phyloP scores from a whole-genome alignment of 768 basidiomycete genomes.

The Mycena epipterygia region DNA sequence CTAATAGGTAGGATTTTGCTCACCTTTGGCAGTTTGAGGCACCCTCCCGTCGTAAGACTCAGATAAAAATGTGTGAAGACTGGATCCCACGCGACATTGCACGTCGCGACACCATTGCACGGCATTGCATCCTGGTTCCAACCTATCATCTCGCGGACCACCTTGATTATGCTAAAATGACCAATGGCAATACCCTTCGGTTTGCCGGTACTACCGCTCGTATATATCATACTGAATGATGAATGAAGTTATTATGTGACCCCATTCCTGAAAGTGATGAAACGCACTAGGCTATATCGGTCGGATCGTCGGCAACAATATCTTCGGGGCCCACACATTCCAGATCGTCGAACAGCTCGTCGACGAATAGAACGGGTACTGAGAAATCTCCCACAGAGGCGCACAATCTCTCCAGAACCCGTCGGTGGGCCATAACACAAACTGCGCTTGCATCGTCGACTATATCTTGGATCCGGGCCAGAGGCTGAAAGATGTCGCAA shows the following conservation, averaged over 20 bases:
- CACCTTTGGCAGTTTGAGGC: slow-evolving; percentile 23
- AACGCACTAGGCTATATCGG: not conserved
- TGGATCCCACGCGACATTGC: slow-evolving; percentile 17
- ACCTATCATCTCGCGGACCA: not conserved
- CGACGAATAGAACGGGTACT: not conserved
- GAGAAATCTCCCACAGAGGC: not conserved
- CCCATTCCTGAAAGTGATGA: not conserved
- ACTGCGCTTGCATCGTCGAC: not conserved
- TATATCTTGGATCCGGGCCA: not conserved
- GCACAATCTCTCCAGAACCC: not conserved
- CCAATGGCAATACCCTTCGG: slow-evolving; percentile 40
- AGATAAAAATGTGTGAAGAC: not conserved
- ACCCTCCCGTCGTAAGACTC: slow-evolving; percentile 15
- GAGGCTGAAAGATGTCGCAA: slow-evolving; percentile 5
- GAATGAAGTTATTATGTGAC: not conserved
- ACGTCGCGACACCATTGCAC: not conserved
- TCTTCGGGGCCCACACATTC: not conserved
- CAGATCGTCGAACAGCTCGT: slow-evolving; percentile 1
- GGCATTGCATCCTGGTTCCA: not conserved
- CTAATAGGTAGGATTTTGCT: not conserved
- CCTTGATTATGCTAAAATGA: slow-evolving; percentile 8
- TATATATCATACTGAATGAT: slow-evolving; percentile 14
- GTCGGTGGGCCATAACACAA: not conserved
- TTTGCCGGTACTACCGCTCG: slow-evolving; percentile 40
- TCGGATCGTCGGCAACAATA: not conserved